Conservation (phyloP, 192 early-diverging fungal species). For the Pilobolus umbonatus region DNA sequence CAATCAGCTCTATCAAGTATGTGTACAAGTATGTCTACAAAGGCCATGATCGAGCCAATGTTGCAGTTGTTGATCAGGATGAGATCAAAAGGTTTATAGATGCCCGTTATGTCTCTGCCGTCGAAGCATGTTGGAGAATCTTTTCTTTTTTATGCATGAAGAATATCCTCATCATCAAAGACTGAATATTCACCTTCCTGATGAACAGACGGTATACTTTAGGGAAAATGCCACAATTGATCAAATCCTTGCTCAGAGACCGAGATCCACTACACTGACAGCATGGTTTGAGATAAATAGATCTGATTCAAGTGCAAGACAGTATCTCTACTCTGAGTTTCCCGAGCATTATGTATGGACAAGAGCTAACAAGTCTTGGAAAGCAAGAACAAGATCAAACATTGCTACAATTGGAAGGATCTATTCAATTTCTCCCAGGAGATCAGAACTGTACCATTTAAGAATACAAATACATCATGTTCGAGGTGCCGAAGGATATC, state of each 20-base stretch:
- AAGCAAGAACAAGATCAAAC: neutral
- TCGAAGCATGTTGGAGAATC: slow-evolving; percentile 29
- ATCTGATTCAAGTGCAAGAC: neutral
- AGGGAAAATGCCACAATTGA: neutral
- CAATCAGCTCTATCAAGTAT: neutral
- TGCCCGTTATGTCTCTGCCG: slow-evolving; percentile 21
- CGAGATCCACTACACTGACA: neutral
- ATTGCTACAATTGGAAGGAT: neutral
- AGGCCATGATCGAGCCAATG: neutral
- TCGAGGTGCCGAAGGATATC: neutral
- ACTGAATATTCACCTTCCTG: slow-evolving; percentile 20
- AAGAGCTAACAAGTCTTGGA: neutral
- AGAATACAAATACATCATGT: neutral
- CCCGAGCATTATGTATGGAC: neutral
- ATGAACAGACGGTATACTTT: slow-evolving; percentile 6
- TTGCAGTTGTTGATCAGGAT: neutral
- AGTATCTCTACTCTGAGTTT: neutral
- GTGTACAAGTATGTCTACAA: slow-evolving; percentile 12
- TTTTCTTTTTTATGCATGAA: slow-evolving; percentile 25
- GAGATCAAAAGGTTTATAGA: slow-evolving; percentile 1
- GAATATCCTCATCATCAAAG: slow-evolving; percentile 20
- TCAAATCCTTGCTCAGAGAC: neutral
- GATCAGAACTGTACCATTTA: neutral
- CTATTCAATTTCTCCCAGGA: neutral
- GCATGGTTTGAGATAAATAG: neutral